Conservation (phyloP, 2,329 filamentous ascomycete genomes). For the Tolypocladium tundrense region DNA sequence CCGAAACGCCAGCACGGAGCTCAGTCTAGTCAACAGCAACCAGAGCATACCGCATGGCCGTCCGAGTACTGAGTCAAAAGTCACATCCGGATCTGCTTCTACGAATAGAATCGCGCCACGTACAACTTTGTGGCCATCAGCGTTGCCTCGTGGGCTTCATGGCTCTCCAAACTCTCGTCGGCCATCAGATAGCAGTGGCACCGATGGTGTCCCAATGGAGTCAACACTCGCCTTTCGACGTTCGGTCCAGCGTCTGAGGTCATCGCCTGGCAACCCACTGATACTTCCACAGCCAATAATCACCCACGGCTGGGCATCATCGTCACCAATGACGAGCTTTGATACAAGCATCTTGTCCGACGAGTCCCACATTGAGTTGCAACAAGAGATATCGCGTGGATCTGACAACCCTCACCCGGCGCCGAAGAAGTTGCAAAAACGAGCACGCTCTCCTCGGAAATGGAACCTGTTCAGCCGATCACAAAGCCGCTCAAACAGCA, state of each 20-base stretch:
- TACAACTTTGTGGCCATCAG: constrained; percentile 43
- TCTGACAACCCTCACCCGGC: constrained; percentile 15
- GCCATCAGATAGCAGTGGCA: constrained; percentile 48
- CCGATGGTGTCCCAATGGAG: constrained; percentile 35
- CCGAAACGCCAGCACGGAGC: constrained; percentile 40
- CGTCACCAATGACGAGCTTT: constrained; percentile 41
- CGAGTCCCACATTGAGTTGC: constrained; percentile 37
- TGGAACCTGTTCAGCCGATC: constrained; percentile 56
- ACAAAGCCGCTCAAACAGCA: constrained; percentile 33
- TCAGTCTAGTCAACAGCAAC: constrained; percentile 38
- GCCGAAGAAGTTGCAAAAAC: constrained; percentile 47
- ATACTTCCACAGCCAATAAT: constrained; percentile 44
- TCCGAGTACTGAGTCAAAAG: constrained; percentile 31
- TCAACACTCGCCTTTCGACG: constrained; percentile 44
- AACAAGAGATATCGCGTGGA: constrained; percentile 23
- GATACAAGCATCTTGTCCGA: constrained; percentile 49
- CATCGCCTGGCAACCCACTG: constrained; percentile 31
- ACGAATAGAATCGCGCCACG: constrained; percentile 29
- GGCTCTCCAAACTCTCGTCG: constrained; percentile 19
- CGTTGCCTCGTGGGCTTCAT: constrained; percentile 30
- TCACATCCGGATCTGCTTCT: constrained; percentile 28
- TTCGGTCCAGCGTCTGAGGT: constrained; percentile 41
- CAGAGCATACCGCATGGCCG: constrained; percentile 32
- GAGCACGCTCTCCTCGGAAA: constrained; percentile 43
- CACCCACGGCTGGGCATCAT: constrained; percentile 31